Conservation (phyloP, 129 eudicot species). For the Artemisia tridentata region DNA sequence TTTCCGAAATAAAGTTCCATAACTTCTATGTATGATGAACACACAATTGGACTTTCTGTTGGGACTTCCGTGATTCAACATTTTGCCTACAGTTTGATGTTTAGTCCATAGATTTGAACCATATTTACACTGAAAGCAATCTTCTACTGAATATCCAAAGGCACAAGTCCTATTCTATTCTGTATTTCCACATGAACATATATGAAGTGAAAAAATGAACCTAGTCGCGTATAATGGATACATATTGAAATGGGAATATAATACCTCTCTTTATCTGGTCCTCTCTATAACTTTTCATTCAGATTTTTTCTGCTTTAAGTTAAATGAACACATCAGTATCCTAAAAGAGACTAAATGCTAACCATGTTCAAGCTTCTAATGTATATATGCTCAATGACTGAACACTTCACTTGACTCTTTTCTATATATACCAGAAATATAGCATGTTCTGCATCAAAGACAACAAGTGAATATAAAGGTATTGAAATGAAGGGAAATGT, state of each 20-base stretch:
- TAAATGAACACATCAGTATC: conserved; percentile 3
- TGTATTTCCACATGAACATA: background rate
- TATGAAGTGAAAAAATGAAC: conserved; percentile 12
- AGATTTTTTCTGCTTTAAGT: conserved; percentile 1
- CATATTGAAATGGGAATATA: conserved; percentile 24
- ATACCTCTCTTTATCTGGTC: background rate
- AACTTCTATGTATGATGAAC: no score
- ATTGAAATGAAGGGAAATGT: background rate
- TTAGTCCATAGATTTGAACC: background rate
- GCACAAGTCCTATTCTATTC: background rate
- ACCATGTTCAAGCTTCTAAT: conserved; percentile 17
- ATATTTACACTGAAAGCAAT: background rate
- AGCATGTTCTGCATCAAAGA: background rate
- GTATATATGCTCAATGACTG: background rate
- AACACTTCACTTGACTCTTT: background rate
- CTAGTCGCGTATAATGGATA: conserved; percentile 24
- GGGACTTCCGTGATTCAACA: background rate
- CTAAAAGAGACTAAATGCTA: conserved; percentile 15
- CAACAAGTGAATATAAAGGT: background rate
- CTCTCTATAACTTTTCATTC: conserved; percentile 15
- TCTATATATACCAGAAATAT: background rate
- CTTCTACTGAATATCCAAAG: background rate
- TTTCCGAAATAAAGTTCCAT: no score
- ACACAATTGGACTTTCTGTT: background rate
- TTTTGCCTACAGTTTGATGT: background rate